Base-by-base conservation (phyloP, 2,329 filamentous ascomycete species). In the Tolypocladium amazonense region DNA sequence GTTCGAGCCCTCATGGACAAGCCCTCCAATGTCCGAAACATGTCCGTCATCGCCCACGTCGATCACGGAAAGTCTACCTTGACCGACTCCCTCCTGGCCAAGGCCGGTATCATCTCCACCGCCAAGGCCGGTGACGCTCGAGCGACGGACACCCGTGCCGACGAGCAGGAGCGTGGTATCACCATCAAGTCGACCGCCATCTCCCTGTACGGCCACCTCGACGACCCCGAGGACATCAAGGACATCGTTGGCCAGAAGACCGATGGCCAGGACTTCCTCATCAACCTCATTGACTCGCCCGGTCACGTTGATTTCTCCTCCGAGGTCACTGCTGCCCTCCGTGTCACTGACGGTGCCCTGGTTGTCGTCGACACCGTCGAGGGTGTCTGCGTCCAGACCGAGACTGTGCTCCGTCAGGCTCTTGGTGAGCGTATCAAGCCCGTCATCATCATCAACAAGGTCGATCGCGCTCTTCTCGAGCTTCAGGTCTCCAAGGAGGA, bases 261-360 rank as follows among this genome's bases (percentile, higher is more conserved):
- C 69, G 85, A 92, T 65, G 94, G 94, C 79, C 89, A 88, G 78
- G 91, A 96, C 77, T 99, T 99, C 89, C 85, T 99, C 84, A 95
- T 99, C 88, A 99, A 99, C 88, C 86, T 99, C 81, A 99, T 99
- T 78, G 94, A 99, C 81, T 99, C 94, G 62, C 94, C 94, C 65
- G 94, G 94, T 86, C 94, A 99, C 93, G 94, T 99, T 83, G 94
- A 99, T 83, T 99, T 99, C 88, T 99, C 94, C 50, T 99, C 94
- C 68, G 94, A 99, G 78, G 94, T 99, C 76, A 99, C 94, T 75
- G 94, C 94, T 77, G 94, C 94, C 76, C 93, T 99, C 75, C 94
- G 94, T 91, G 94, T 99, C 81, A 99, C 94, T 71, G 94, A 99
- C 75, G 94, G 94, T 90, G 94, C 94, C 73, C 90, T 99, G 69